Evolutionary conservation across 352 stramenopile genomes (phyloP), one percentile per base, ranked within the genome.

Genomic region (Thalassiosira ordinaria): DNA sequence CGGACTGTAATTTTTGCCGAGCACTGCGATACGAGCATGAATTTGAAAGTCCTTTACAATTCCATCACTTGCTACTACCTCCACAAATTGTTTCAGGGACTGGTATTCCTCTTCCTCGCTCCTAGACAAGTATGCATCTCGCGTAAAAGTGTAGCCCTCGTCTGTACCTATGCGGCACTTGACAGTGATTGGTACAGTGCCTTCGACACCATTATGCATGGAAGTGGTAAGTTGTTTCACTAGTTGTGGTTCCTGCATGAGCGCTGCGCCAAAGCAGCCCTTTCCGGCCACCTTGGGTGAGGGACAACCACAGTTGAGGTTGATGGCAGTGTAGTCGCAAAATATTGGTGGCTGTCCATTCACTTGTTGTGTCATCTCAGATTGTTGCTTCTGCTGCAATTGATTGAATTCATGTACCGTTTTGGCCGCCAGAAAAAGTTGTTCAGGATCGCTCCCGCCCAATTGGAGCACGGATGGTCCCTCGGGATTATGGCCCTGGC

Each of bases 81-180:
- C 81, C 44, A 99, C 93, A 78, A 99, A 99, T 20, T 95, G 75
- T 33, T 96, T 91, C 14, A 99, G 88, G 61, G 96, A 89, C 44
- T 97, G 92, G 84, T 98, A 98, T 74, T 95, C 96, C 85, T 99
- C 94, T 59, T 97, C 91, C 72, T 98, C 86, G 77, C 99, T 96
- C 2, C 98, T 90, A 46, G 88, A 55, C 14, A 29, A 7, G 56
- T 89, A 88, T 41, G 51, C 52, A 13, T 81, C 22, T 55, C 69
- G 73, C 5, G 79, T 82, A 66, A 88, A 90, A 24, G 41, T 27
- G 29, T 80, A 76, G 16, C 82, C 37, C 0, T 82, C 70, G 69
- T 93, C 87, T 0, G 89, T 95, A 0, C 98, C 98, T 57, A 99
- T 98, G 31, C 98, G 95, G 85, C 98, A 99, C 85, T 99, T 99